Base-by-base conservation (phyloP, 2,329 filamentous ascomycete genomes). In the Alternaria consortialis region DNA sequence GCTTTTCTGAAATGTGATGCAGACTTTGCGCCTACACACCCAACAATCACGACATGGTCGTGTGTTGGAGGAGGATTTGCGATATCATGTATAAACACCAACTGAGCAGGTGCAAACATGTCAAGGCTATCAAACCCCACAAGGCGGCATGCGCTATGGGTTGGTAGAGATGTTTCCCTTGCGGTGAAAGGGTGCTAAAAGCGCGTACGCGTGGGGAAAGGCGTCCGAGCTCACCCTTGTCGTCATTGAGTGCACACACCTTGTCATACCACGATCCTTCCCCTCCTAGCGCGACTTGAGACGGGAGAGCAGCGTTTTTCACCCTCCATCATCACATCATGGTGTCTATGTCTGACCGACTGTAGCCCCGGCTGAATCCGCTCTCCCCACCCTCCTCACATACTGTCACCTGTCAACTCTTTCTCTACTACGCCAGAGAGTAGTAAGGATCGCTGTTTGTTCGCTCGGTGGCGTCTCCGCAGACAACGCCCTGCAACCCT, bases 171-270 rank as follows among this genome's bases (percentile, higher is more conserved):
- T 60, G 43, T 42, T 53, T 34, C 42, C 58, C 53, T 63, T 64
- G 63, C 69, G 68, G 60, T 72, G 63, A 58, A 64, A 44, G 34
- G 51, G 32, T 32, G 36, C 37, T 42, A 51, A 31, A 39, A 31
- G 37, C 37, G 37, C 37, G 17, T 23, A 40, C 23, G 39, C 46
- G 27, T 50, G 53, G 39, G 31, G 25, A 36, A 50, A 34, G 44
- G 53, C 39, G 43, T 43, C 37, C 44, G 48, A 48, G 58, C 46
- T 43, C 17, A 15, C 34, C 58, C 53, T 53, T 66, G 63, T 62
- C 63, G 63, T 68, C 65, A 66, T 68, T 31, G 57, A 43, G 34
- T 36, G 36, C 43, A 53, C 53, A 25, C 53, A 34, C 43, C 58
- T 56, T 56, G 42, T 23, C 53, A 37, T 40, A 27, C 31, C 42